phyloP scores from a whole-genome alignment of 306 rosid species.

The cucumber (Cucumis sativus) region DNA sequence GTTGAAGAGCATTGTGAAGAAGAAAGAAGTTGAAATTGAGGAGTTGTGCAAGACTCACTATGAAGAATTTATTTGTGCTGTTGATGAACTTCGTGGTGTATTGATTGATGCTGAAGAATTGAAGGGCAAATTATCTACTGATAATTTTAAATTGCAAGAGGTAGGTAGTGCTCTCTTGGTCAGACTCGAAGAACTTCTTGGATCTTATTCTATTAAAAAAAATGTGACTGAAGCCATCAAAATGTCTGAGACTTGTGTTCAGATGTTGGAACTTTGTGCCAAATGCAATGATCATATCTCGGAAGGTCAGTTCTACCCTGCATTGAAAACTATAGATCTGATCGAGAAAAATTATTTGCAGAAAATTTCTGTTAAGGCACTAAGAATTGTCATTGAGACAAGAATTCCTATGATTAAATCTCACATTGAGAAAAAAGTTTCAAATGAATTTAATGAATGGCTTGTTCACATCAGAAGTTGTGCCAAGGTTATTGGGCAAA shows the following conservation, averaged over 20 bases:
- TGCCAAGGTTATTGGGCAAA: slow-evolving; percentile 68
- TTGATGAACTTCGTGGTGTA: slow-evolving; percentile 92
- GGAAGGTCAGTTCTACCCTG: slow-evolving; percentile 59
- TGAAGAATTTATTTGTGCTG: slow-evolving; percentile 90
- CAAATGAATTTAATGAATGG: slow-evolving; percentile 84
- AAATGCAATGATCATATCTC: slow-evolving; percentile 73
- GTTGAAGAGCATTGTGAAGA: slow-evolving; percentile 59
- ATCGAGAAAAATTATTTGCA: slow-evolving; percentile 56
- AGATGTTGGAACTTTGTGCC: slow-evolving; percentile 78
- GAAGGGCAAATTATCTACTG: slow-evolving; percentile 76
- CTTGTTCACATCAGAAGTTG: slow-evolving; percentile 73
- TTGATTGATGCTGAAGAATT: slow-evolving; percentile 92
- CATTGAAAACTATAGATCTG: slow-evolving; percentile 62
- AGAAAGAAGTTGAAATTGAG: slow-evolving; percentile 84
- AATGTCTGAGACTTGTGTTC: slow-evolving; percentile 59
- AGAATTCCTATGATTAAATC: slow-evolving; percentile 65
- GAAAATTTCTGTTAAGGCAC: slow-evolving; percentile 55
- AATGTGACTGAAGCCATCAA: slow-evolving; percentile 78
- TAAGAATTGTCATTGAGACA: slow-evolving; percentile 48
- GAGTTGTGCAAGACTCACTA: slow-evolving; percentile 93
- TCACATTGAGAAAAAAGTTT: slow-evolving; percentile 72
- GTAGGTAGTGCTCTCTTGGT: slow-evolving; percentile 64
- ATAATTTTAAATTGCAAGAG: slow-evolving; percentile 78
- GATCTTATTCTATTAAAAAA: slow-evolving; percentile 62
- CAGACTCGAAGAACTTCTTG: slow-evolving; percentile 86